Evolutionary conservation across 2,329 filamentous ascomycete genomes (phyloP).

Genomic region (Aspergillus fijiensis): DNA sequence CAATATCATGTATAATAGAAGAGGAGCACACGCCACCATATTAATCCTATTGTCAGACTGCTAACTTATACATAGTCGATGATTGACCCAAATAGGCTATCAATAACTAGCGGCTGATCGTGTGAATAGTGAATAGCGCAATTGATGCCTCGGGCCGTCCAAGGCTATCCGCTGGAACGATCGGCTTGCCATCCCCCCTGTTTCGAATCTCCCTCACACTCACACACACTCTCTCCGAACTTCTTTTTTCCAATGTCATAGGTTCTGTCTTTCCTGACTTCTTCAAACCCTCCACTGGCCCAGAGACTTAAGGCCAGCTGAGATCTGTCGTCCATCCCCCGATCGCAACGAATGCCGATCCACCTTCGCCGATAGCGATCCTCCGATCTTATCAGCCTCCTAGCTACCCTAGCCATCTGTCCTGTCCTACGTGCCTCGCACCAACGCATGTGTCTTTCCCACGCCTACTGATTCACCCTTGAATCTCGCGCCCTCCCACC

Average conservation of each 20-base stretch:
- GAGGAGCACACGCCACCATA: too few relatives aligned
- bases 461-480: conserved; percentile 1
- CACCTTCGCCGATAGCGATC: conserved; percentile 3
- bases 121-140: not conserved
- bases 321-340: not conserved
- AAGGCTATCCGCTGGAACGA: not conserved
- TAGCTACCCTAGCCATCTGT: not conserved
- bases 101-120: conserved; percentile 2
- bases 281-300: not conserved
- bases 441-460: not conserved
- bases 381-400: conserved; percentile 5
- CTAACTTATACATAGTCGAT: too few relatives aligned
- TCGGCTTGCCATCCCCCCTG: conserved; percentile 1
- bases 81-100: not conserved
- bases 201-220: conserved; percentile 2
- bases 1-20: too few relatives aligned
- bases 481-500: conserved; percentile 13
- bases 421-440: conserved; percentile 1
- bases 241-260: not conserved
- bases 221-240: not conserved
- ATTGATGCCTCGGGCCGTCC: conserved; percentile 4
- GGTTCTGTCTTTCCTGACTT: not conserved
- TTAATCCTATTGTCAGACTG: too few relatives aligned
- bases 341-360: not conserved
- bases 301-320: not conserved